Base-by-base conservation (phyloP, 192 early-diverging fungal genomes). In the Phlyctochytrium bullatum region DNA sequence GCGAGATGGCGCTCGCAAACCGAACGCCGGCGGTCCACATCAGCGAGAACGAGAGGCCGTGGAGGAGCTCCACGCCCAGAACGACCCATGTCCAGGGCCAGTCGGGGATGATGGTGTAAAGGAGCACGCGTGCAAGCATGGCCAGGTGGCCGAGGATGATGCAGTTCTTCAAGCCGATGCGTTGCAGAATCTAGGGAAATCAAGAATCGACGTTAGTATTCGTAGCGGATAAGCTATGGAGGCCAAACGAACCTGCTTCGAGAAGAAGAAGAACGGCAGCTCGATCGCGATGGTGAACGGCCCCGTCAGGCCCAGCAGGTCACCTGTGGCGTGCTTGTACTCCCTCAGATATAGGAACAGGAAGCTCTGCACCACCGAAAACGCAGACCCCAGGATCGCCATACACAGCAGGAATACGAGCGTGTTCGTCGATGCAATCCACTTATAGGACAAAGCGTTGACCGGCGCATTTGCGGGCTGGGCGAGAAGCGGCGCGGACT, bases 281-380 rank as follows among this genome's bases (percentile, higher is more conserved):
- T 57, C 54, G 27, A 57, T 25, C 27, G 54, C 54, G 27, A 57
- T 57, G 54, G 20, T 57, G 27, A 57, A 57, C 6, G 54, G 54
- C 14, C 54, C 54, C 54, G 54, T 57, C 54, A 57, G 10, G 20
- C 54, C 54, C 54, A 57, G 25, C 27, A 57, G 25, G 6, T 20
- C 12, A 6, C 6, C 6, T 28, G 54, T 57, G 6, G 54, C 54
- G 20, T 25, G 14, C 54, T 57, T 57, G 54, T 57, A 57, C 27
- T 57, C 54, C 27, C 4, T 28, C 54, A 57, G 27, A 25, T 20
- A 57, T 10, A 57, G 10, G 12, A 10, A 57, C 27, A 57, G 27
- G 54, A 57, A 57, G 6, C 27, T 28, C 25, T 57, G 54, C 14
- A 57, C 54, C 6, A 57, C 27, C 12, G 27, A 10, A 28, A 57